A percentile compares a stretch with the other conserved stretches of the same genome.
Evolutionary conservation across 352 stramenopile species (phyloP).

Genomic region (Globisporangium yorkense): DNA sequence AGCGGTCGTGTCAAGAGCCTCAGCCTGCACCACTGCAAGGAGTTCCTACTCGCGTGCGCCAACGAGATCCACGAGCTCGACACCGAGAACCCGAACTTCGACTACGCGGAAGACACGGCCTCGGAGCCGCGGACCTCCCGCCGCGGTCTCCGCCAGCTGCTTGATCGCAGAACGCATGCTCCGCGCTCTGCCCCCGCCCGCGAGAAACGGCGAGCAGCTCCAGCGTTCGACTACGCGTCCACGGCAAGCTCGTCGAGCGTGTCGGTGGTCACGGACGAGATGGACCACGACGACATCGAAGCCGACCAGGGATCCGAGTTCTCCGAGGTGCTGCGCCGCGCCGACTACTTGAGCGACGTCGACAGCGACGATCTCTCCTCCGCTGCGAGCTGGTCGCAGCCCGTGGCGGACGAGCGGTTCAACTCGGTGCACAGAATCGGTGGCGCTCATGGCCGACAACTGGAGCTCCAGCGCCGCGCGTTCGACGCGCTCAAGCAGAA

Average conservation of each 20-base stretch:
- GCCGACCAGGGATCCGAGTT: constrained; percentile 56
- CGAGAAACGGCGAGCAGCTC: not conserved
- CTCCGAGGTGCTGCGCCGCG: constrained; percentile 41
- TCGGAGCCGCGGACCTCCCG: constrained; percentile 10
- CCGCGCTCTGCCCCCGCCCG: too few relatives aligned
- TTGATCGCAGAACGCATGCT: not conserved
- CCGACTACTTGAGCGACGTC: constrained; percentile 37
- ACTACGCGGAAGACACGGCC: constrained; percentile 59
- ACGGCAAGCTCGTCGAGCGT: constrained; percentile 20
- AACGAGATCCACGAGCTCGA: constrained; percentile 83
- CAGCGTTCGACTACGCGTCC: constrained; percentile 50
- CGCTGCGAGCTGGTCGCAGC: not conserved
- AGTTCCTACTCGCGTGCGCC: constrained; percentile 64
- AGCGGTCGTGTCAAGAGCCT: constrained; percentile 40
- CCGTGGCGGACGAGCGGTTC: not conserved
- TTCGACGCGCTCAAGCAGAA: constrained; percentile 17
- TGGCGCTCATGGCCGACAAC: constrained; percentile 4
- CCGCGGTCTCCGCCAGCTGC: not conserved
- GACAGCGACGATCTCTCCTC: not conserved
- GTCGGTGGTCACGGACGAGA: constrained; percentile 13
- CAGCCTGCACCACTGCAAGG: constrained; percentile 51
- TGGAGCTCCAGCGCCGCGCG: constrained; percentile 22
- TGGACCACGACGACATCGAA: constrained; percentile 28
- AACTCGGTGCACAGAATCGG: constrained; percentile 2
- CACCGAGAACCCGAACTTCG: constrained; percentile 54